A percentile compares a stretch with the other conserved stretches of the same genome.
phyloP scores from a whole-genome alignment of 352 stramenopile species.

The Pythium phragmitis region DNA sequence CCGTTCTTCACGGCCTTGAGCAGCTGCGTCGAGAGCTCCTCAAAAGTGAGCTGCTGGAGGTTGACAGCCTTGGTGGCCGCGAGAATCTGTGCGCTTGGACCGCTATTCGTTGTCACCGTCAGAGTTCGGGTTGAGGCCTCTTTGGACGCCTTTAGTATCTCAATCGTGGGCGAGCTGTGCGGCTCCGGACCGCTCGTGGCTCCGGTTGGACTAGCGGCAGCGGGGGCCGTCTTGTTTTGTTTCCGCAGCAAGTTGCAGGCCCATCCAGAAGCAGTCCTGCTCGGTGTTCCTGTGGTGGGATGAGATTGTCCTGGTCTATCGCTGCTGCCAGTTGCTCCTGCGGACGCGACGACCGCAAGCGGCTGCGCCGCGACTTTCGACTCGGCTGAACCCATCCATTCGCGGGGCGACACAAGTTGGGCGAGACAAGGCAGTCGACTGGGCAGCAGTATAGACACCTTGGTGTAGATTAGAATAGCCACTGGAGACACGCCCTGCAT shows the following conservation, averaged over 20 bases:
- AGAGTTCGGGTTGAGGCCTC: not conserved
- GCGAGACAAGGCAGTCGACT: not conserved
- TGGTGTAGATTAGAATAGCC: not conserved
- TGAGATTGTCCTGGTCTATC: not conserved
- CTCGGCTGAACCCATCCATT: conserved; percentile 42
- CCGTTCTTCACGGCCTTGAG: conserved; percentile 69
- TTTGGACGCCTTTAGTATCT: conserved; percentile 14
- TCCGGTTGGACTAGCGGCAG: not conserved
- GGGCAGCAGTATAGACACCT: not conserved
- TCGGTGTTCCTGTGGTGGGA: not conserved
- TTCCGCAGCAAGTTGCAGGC: conserved; percentile 17
- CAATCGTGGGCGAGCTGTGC: conserved; percentile 14
- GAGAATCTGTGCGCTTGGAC: conserved; percentile 9
- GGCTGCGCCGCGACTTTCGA: conserved; percentile 51
- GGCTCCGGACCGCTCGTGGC: not conserved
- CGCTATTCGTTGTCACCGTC: not conserved
- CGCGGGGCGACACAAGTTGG: not conserved
- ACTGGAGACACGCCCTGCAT: not conserved
- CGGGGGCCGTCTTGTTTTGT: conserved; percentile 23
- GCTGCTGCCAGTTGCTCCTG: not conserved
- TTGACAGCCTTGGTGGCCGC: conserved; percentile 2
- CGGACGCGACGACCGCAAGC: conserved; percentile 13
- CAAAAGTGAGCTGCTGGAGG: conserved; percentile 30
- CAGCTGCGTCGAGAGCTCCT: conserved; percentile 58
- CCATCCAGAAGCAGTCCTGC: not conserved